A percentile compares a stretch with the other conserved stretches of the same genome.
These are phyloP conservation scores for Aspergillus fructus DNA, from an alignment of 2,329 filamentous ascomycete genomes.

Conservation along the genomic window DNA sequence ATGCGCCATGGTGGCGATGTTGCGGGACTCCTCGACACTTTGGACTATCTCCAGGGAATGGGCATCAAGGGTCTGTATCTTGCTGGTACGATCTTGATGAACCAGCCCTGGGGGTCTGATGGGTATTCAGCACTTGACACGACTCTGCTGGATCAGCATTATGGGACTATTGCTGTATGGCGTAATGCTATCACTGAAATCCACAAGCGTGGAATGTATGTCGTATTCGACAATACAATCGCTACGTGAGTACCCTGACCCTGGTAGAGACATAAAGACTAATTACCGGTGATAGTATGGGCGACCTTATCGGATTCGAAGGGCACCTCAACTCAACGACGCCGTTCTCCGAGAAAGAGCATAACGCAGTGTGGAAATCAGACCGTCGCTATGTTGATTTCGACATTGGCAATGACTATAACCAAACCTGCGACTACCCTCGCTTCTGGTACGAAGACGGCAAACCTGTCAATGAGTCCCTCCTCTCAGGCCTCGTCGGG, in stretches of 20 bases:
- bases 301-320: slow-evolving; percentile 63
- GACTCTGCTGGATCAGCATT: slow-evolving; percentile 63
- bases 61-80: slow-evolving; percentile 64
- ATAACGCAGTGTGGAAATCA: slow-evolving; percentile 59
- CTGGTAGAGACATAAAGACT: too few species aligned
- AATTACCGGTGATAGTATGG: slow-evolving; percentile 37
- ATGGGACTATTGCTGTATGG: slow-evolving; percentile 61
- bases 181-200: slow-evolving; percentile 58
- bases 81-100: slow-evolving; percentile 64
- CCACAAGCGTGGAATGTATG: slow-evolving; percentile 63
- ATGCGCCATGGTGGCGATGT: slow-evolving; percentile 64
- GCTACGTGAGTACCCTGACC: slow-evolving; percentile 49
- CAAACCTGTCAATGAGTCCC: slow-evolving; percentile 46
- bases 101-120: slow-evolving; percentile 64
- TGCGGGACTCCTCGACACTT: slow-evolving; percentile 55
- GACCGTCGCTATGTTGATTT: slow-evolving; percentile 60
- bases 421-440: slow-evolving; percentile 58
- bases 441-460: slow-evolving; percentile 63
- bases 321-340: slow-evolving; percentile 57
- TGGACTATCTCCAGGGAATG: slow-evolving; percentile 66
- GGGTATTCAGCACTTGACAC: slow-evolving; percentile 61
- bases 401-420: slow-evolving; percentile 52
- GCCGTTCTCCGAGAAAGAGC: slow-evolving; percentile 56
- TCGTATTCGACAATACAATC: slow-evolving; percentile 66
- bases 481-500: slow-evolving; percentile 50